A percentile compares a stretch with the other conserved stretches of the same genome.
Evolutionary conservation across 306 rosid species (phyloP).

Genomic region (Lupinus albus): DNA sequence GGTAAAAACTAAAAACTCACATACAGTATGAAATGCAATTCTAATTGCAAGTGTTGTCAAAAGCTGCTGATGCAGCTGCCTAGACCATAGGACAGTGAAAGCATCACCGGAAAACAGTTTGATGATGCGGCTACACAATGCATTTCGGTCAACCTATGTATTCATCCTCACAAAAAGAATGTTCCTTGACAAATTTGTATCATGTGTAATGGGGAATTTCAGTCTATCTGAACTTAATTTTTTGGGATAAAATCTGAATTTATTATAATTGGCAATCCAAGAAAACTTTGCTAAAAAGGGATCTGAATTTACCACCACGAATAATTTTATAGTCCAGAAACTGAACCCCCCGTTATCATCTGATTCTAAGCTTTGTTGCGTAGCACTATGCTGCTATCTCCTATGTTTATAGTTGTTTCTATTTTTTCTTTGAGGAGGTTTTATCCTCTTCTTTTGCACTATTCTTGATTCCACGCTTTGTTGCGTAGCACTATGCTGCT

Average conservation of each 20-base stretch:
- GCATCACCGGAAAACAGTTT: slow-evolving; percentile 8
- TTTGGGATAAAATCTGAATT: too few species aligned
- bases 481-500: too few species aligned
- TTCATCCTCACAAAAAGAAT: slow-evolving; percentile 5
- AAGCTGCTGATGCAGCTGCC: not conserved
- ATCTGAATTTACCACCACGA: not conserved
- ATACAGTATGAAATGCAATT: slow-evolving; percentile 12
- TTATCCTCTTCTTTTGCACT: too few species aligned
- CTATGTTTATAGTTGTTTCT: too few species aligned
- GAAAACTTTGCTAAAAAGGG: not conserved
- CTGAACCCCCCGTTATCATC: slow-evolving; percentile 2
- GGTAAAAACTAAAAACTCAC: slow-evolving; percentile 9
- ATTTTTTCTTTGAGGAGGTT: too few species aligned
- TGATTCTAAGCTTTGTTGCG: not conserved
- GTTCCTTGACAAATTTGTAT: not conserved
- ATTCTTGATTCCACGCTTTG: not conserved
- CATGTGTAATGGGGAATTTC: slow-evolving; percentile 1
- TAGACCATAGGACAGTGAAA: slow-evolving; percentile 1
- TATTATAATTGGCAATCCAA: too few species aligned
- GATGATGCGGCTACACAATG: slow-evolving; percentile 26
- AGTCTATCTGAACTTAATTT: not conserved
- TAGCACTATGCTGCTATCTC: too few species aligned
- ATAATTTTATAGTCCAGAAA: slow-evolving; percentile 9
- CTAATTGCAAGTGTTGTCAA: slow-evolving; percentile 21
- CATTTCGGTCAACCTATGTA: slow-evolving; percentile 9